phyloP scores from a whole-genome alignment of 331 rosid genomes.

The Dryas integrifolia region DNA sequence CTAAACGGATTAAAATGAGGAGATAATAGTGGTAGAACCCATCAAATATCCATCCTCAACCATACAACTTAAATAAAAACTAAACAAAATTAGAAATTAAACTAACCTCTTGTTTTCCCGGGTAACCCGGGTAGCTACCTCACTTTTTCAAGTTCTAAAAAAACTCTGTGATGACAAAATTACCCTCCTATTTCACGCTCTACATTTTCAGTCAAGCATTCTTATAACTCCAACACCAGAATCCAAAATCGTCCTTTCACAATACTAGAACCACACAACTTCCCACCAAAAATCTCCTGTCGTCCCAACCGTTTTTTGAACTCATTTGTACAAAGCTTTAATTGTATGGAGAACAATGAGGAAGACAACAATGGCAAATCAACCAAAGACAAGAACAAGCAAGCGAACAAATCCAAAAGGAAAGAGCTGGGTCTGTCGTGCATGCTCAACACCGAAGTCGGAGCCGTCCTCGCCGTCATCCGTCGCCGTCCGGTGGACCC shows the following conservation, averaged over 20 bases:
- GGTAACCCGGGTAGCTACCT: conserved; percentile 17
- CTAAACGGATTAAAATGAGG: conserved; percentile 19
- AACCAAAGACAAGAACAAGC: background rate
- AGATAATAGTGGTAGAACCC: conserved; percentile 18
- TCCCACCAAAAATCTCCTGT: too few relatives aligned
- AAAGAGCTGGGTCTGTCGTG: conserved; percentile 70
- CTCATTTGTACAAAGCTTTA: background rate
- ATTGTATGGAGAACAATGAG: conserved; percentile 29
- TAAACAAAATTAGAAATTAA: background rate
- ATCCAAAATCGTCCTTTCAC: background rate
- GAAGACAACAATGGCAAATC: background rate
- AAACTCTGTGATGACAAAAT: background rate
- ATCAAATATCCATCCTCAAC: conserved; percentile 17
- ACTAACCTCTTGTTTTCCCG: conserved; percentile 26
- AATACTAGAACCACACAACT: background rate
- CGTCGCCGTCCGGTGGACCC: conserved; percentile 59
- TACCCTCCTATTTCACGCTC: background rate
- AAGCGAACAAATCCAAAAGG: conserved; percentile 30
- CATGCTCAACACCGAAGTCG: conserved; percentile 83
- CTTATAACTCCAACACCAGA: background rate
- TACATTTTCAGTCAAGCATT: background rate
- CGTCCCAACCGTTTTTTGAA: conserved; percentile 30
- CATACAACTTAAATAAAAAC: conserved; percentile 5
- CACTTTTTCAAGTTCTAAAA: too few relatives aligned
- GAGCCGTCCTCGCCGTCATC: conserved; percentile 71